Percentiles rank a stretch among this genome's conserved stretches.
Evolutionary conservation across 177 flowering plant genomes (phyloP).

Genomic region (Vitis hybrid): DNA sequence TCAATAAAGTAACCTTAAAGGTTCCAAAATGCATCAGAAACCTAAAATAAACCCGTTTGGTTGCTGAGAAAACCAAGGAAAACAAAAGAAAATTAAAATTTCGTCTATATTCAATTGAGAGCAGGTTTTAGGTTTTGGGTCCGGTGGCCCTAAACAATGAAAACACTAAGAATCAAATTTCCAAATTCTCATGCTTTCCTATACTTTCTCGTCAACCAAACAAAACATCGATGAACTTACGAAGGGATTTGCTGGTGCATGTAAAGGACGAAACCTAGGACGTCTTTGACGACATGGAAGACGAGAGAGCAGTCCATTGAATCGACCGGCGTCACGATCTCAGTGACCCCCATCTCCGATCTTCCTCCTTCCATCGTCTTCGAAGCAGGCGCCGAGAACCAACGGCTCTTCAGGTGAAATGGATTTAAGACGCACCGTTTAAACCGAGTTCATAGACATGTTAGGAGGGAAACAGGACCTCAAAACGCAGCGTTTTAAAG

Average conservation of each 20-base stretch:
- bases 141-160: too few species aligned
- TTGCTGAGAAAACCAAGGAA: background rate
- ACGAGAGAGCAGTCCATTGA: slow-evolving; percentile 47
- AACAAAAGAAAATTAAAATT: background rate
- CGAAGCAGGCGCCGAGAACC: background rate
- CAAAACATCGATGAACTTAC: slow-evolving; percentile 31
- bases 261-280: slow-evolving; percentile 73
- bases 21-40: too few species aligned
- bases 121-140: too few species aligned
- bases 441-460: too few species aligned
- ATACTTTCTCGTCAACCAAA: slow-evolving; percentile 2
- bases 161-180: too few species aligned
- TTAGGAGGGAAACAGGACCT: too few species aligned
- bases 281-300: slow-evolving; percentile 66
- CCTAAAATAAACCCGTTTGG: background rate
- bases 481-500: too few species aligned
- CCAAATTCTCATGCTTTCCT: too few species aligned
- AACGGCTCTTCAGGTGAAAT: too few species aligned
- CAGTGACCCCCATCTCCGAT: slow-evolving; percentile 42
- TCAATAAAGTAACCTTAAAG: too few species aligned
- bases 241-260: slow-evolving; percentile 98
- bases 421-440: too few species aligned
- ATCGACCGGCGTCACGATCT: slow-evolving; percentile 39
- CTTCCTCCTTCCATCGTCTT: slow-evolving; percentile 37
- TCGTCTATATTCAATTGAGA: background rate